Evolutionary conservation across 225 moss, liverwort and hornwort genomes (phyloP).

Genomic region (Rhytidiadelphus loreus): DNA sequence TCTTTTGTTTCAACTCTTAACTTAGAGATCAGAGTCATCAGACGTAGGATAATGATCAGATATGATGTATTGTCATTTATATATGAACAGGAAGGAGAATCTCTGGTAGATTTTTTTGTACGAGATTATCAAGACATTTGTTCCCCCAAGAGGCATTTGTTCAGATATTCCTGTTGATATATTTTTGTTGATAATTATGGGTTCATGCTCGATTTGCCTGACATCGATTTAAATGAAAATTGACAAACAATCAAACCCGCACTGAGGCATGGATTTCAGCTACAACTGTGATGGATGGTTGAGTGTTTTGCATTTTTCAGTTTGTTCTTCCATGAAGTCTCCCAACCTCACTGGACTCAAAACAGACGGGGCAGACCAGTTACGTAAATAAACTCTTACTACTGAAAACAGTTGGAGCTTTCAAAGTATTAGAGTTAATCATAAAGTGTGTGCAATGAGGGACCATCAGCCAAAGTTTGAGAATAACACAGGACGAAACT

Average conservation of each 20-base stretch:
- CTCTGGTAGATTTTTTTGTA: neutral
- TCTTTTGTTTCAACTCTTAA: neutral
- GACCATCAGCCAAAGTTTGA: no score
- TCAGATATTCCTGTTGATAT: neutral
- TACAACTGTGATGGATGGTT: neutral
- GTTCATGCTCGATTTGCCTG: neutral
- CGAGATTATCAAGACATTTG: neutral
- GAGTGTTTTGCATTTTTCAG: neutral
- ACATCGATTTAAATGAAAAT: neutral
- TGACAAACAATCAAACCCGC: neutral
- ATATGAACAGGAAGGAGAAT: neutral
- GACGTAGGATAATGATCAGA: neutral
- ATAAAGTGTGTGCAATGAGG: no score
- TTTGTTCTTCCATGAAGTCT: neutral
- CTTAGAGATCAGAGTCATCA: neutral
- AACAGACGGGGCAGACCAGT: neutral
- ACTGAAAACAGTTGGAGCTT: neutral
- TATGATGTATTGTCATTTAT: neutral
- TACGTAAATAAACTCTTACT: neutral
- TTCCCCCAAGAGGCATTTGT: neutral
- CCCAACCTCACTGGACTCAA: neutral
- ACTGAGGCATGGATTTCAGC: neutral
- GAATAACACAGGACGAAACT: no score
- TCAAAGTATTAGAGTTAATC: no score
- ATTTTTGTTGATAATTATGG: neutral